A percentile compares a stretch with the other conserved stretches of the same genome.
phyloP scores from a whole-genome alignment of 257 asterid species.

The Nyctanthes arbortristis region DNA sequence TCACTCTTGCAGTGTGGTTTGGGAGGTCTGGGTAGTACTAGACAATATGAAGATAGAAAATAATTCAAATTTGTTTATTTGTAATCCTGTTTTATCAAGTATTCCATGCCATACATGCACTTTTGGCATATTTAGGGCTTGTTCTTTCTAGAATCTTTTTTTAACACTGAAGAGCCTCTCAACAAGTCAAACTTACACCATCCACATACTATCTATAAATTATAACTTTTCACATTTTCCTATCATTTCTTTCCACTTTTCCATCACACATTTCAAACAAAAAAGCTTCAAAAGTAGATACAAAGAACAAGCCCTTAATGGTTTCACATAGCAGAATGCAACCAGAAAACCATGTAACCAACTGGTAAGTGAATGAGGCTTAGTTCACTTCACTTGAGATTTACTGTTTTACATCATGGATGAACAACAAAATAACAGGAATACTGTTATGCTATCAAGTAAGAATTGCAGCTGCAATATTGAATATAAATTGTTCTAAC shows the following conservation, averaged over 20 bases:
- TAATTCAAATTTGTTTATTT: neutral
- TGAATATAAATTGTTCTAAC: constrained; percentile 1
- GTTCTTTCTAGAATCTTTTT: too few species aligned
- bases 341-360: too few species aligned
- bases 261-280: too few species aligned
- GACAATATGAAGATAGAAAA: neutral
- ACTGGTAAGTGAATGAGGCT: neutral
- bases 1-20: neutral
- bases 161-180: too few species aligned
- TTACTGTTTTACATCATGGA: neutral
- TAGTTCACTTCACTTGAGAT: neutral
- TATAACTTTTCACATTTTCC: too few species aligned
- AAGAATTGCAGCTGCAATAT: neutral
- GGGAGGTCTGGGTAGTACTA: neutral
- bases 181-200: too few species aligned
- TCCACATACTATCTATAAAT: too few species aligned
- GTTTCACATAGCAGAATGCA: too few species aligned
- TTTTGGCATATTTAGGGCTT: neutral
- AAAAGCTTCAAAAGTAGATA: too few species aligned
- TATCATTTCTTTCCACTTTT: too few species aligned
- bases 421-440: neutral
- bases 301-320: too few species aligned
- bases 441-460: neutral
- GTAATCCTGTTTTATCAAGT: neutral
- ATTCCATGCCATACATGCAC: neutral